Base-by-base conservation (phyloP, 1,284 basidiomycete genomes). In the Ustilago cynodontis region DNA sequence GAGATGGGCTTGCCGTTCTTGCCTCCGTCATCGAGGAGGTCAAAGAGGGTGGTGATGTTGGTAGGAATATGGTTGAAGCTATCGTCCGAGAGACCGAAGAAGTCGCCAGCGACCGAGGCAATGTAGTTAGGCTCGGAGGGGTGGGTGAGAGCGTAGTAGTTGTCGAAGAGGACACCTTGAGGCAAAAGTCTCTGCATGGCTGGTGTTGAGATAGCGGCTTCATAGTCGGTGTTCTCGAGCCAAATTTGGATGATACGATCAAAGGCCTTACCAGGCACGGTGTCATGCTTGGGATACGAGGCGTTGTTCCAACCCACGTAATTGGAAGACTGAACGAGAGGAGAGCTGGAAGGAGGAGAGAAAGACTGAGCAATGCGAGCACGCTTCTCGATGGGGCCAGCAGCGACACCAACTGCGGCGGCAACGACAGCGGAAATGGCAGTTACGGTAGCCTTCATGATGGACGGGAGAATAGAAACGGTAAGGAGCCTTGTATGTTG, bases 341-440 rank as follows among this genome's bases (percentile, higher is more conserved):
- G 88, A 35, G 86, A 86, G 11, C 77, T 41, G 0, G 87, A 86
- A 7, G 88, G 87, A 7, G 88, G 83, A 41, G 64, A 75, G 80
- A 89, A 89, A 50, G 69, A 72, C 68, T 87, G 86, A n/a, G 85
- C 86, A 35, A 81, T 66, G 28, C 22, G 43, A 28, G 67, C 64
- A 55, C 75, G 78, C 76, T 75, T 74, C 54, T 59, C 53, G 39
- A 72, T 67, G 26, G 82, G 81, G 1, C 65, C 59, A 29, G 61
- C 71, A 20, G 61, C 45, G 18, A 54, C 57, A 45, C 59, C 24
- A 16, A 51, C 59, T 22, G 55, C 50, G 28, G 54, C 53, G 29
- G 37, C 94, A 92, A 87, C 90, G 90, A 52, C 93, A 93, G 39
- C 88, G 93, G 67, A 91, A 90, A 71, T 88, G 92, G 70, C 95